A percentile compares a stretch with the other conserved stretches of the same genome.
phyloP scores from a whole-genome alignment of 164 flowering plant genomes.

The grape (Vitis vinifera) region DNA sequence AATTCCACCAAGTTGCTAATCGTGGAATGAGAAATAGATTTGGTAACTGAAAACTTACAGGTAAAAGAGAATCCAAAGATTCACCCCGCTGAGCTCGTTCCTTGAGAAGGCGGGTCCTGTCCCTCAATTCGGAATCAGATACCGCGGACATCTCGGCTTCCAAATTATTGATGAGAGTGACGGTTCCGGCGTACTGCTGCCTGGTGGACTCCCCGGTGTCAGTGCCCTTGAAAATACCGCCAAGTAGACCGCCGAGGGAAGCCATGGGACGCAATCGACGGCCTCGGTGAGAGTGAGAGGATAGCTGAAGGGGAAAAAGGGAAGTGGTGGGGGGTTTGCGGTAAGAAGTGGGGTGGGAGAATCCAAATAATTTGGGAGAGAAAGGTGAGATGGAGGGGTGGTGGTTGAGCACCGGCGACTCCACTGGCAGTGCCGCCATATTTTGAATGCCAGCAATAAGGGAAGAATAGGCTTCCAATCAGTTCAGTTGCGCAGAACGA shows the following conservation, averaged over 20 bases:
- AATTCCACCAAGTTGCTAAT: too few species aligned
- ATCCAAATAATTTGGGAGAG: slow-evolving; percentile 15
- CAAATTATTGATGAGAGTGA: slow-evolving; percentile 52
- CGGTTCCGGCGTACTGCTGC: slow-evolving; percentile 59
- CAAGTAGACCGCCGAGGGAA: slow-evolving; percentile 65
- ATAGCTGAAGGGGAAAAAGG: slow-evolving; percentile 2
- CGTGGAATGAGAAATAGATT: too few species aligned
- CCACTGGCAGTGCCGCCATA: slow-evolving; percentile 22
- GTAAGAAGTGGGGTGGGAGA: neutral
- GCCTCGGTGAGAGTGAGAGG: neutral
- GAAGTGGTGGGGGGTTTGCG: slow-evolving; percentile 6
- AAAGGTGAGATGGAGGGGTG: slow-evolving; percentile 16
- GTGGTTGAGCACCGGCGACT: slow-evolving; percentile 14
- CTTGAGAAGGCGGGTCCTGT: slow-evolving; percentile 54
- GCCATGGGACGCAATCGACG: slow-evolving; percentile 24
- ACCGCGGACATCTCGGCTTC: slow-evolving; percentile 55
- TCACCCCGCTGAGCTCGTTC: slow-evolving; percentile 67
- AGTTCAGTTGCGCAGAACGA: too few species aligned
- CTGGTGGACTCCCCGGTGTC: slow-evolving; percentile 86
- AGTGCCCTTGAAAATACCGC: slow-evolving; percentile 74
- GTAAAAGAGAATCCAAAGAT: slow-evolving; percentile 79
- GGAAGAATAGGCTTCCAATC: neutral
- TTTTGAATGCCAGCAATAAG: neutral
- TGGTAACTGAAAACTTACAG: slow-evolving; percentile 44
- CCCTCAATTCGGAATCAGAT: slow-evolving; percentile 73